Evolutionary conservation across 2,329 filamentous ascomycete genomes (phyloP).

Genomic region (Colletotrichum liaoningense): DNA sequence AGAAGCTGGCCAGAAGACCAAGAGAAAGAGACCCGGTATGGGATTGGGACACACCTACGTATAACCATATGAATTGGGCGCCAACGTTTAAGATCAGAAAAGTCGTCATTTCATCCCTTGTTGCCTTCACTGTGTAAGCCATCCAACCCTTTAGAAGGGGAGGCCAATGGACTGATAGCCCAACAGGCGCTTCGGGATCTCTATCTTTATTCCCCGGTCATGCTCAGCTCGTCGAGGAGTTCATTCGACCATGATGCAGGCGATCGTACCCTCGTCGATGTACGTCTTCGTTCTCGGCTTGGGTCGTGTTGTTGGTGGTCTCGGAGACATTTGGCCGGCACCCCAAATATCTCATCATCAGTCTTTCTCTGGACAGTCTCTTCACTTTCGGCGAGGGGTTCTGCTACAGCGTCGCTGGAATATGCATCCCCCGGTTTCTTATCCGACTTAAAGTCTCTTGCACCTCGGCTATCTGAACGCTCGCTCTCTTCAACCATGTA

Average conservation of each 20-base stretch:
- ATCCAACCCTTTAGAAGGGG: not conserved
- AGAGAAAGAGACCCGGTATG: not conserved
- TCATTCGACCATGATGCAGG: conserved; percentile 65
- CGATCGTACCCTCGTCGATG: conserved; percentile 68
- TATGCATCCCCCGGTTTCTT: conserved; percentile 68
- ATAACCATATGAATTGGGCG: conserved; percentile 66
- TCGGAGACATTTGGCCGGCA: conserved; percentile 69
- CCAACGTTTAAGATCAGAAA: conserved; percentile 53
- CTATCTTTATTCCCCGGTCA: conserved; percentile 64
- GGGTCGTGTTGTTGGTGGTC: conserved; percentile 69
- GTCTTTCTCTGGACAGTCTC: conserved; percentile 59
- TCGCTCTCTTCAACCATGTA: conserved; percentile 57
- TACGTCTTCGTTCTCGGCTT: conserved; percentile 71
- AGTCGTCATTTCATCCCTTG: conserved; percentile 49
- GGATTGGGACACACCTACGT: conserved; percentile 51
- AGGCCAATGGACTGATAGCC: not conserved
- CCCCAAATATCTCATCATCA: conserved; percentile 61
- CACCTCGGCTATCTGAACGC: conserved; percentile 57
- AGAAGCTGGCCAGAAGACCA: not conserved
- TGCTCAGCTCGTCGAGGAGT: conserved; percentile 60
- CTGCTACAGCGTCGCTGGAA: conserved; percentile 58
- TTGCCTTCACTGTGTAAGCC: conserved; percentile 55
- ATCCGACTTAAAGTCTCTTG: conserved; percentile 64
- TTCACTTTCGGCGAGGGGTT: conserved; percentile 68
- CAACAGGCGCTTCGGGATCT: conserved; percentile 63